phyloP scores from a whole-genome alignment of 768 basidiomycete genomes.

The Trametes gibbosa region DNA sequence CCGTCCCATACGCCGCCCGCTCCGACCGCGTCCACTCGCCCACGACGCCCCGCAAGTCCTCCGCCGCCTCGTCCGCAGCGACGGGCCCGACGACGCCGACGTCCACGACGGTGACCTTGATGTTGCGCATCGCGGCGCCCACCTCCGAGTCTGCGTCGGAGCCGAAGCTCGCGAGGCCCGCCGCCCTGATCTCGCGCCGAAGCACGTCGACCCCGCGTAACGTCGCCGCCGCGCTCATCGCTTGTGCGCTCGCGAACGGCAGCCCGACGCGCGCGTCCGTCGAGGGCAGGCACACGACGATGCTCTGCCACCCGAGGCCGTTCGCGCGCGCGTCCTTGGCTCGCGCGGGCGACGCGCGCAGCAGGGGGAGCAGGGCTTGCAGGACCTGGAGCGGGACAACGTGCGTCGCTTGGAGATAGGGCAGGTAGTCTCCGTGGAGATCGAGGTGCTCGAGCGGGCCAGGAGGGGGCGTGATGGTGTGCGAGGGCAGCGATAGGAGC shows the following conservation, averaged over 20 bases:
- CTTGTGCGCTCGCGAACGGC: constrained; percentile 60
- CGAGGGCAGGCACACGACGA: constrained; percentile 75
- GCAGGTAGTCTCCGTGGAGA: constrained; percentile 58
- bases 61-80: constrained; percentile 18
- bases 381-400: constrained; percentile 74
- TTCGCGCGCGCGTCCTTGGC: constrained; percentile 52
- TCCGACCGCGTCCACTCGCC: constrained; percentile 75
- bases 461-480: constrained; percentile 35
- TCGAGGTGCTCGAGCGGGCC: constrained; percentile 73
- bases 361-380: constrained; percentile 72
- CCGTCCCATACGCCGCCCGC: constrained; percentile 67
- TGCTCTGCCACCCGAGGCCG: constrained; percentile 37
- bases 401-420: constrained; percentile 73
- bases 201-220: constrained; percentile 71
- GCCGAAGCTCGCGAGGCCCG: constrained; percentile 50
- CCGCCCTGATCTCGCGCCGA: constrained; percentile 64
- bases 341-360: constrained; percentile 64
- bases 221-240: constrained; percentile 76
- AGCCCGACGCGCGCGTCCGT: constrained; percentile 70
- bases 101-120: constrained; percentile 70
- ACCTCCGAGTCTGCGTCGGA: constrained; percentile 48
- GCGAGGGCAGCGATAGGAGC: constrained; percentile 54
- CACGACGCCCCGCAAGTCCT: constrained; percentile 45
- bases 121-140: constrained; percentile 48
- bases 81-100: constrained; percentile 54